Base-by-base conservation (phyloP, 2,329 filamentous ascomycete genomes). In the Alternaria infectoria region DNA sequence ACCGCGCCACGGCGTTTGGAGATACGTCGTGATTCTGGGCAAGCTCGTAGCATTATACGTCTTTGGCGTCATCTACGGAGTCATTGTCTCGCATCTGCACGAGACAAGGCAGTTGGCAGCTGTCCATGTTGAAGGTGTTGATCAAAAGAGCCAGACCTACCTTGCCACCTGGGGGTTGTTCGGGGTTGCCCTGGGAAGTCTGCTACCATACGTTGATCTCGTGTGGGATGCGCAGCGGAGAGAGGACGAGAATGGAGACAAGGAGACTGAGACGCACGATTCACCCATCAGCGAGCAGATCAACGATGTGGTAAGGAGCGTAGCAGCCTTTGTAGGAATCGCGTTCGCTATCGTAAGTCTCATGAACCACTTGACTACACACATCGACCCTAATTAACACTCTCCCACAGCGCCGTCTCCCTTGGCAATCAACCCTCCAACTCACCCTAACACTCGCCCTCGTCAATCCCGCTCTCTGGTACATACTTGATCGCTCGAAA, bases 391-490 rank as follows among this genome's bases (percentile, higher is more conserved):
- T 10, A 9, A 26, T 57, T 73, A 57, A 69, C 54, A 32, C 25
- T 49, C 51, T 10, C 30, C 17, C n/a, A 51, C 72, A 96, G 93
- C 90, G 96, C 68, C 93, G 92, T 79, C 87, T 97, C 10, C 92
- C 93, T 1, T 99, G 96, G 96, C 88, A 94, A 72, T 97, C 94
- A 9, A 96, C 93, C 2, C 88, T 97, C n/a, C 96, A 99, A 80
- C 89, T 96, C 19, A 96, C 94, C 1, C 81, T 96, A 25, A 96
- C 94, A 1, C 89, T 99, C 52, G 92, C 93, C 21, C 88, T 98
- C 63, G 93, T 91, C 19, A 98, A 98, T 77, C 95, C 96, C 1
- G 91, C 96, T 10, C 84, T 99, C 17, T 99, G 96, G 96, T 99
- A 97, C 81, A 85, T 98, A 23, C 91, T 99, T 75, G 96, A 99